These are phyloP conservation scores for Dentipellis sp. DNA, from an alignment of 768 basidiomycete genomes.

Conservation along the genomic window DNA sequence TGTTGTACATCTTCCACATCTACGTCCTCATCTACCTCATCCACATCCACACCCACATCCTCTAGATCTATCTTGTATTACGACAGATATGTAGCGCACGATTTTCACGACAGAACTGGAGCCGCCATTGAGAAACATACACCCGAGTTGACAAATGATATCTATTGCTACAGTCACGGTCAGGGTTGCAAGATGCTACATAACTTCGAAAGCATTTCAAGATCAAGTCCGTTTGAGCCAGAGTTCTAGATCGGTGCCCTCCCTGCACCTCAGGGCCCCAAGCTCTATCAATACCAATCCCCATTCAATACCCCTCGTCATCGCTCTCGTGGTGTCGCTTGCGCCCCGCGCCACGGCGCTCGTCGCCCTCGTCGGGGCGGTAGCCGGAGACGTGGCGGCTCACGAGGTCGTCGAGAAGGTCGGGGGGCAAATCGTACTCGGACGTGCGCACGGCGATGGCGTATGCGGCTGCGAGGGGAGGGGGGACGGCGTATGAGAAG, in stretches of 20 bases:
- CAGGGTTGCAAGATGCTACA: too few species aligned
- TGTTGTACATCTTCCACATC: too few species aligned
- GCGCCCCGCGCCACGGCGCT: background rate
- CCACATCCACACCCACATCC: too few species aligned
- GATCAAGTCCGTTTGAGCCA: too few species aligned
- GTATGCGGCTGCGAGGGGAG: constrained; percentile 46
- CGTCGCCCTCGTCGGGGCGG: constrained; percentile 3
- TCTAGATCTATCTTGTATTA: too few species aligned
- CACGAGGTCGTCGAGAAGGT: constrained; percentile 64
- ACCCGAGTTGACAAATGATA: too few species aligned
- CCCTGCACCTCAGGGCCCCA: background rate
- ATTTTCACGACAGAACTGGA: too few species aligned
- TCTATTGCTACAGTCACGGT: too few species aligned
- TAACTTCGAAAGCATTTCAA: too few species aligned
- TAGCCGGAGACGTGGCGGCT: constrained; percentile 20
- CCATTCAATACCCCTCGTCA: background rate
- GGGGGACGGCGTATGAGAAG: background rate
- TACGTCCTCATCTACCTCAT: too few species aligned
- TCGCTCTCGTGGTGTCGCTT: background rate
- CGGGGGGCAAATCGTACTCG: constrained; percentile 61
- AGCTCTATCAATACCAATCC: background rate
- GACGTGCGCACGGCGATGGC: constrained; percentile 63
- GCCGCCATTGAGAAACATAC: too few species aligned
- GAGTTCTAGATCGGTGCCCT: background rate
- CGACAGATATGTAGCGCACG: too few species aligned